Evolutionary conservation across 2,329 filamentous ascomycete genomes (phyloP).

Genomic region (Thielaviopsis punctulata): DNA sequence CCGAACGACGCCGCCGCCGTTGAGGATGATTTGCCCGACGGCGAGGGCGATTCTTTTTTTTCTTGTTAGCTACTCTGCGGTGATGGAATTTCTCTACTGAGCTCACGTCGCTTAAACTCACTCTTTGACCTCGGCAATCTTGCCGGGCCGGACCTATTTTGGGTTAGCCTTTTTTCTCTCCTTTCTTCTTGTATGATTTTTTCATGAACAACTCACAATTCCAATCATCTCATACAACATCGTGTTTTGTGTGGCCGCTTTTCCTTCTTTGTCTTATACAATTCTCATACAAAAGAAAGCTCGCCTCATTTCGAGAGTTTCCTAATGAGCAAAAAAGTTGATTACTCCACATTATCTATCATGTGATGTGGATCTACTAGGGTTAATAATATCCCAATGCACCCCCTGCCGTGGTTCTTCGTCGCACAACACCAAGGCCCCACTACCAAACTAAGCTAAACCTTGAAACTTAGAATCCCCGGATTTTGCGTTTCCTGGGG

Average conservation of each 20-base stretch:
- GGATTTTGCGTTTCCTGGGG: no score
- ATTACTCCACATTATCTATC: no score
- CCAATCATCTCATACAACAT: conserved; percentile 99
- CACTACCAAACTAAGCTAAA: no score
- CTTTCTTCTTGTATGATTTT: conserved; percentile 6
- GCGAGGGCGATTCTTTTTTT: conserved; percentile 73
- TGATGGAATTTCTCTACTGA: background rate
- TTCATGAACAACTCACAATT: conserved; percentile 47
- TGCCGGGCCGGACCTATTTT: conserved; percentile 73
- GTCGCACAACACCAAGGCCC: no score
- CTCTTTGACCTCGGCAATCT: conserved; percentile 86
- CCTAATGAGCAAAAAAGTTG: no score
- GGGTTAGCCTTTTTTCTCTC: background rate
- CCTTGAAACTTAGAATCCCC: no score
- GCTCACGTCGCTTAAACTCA: conserved; percentile 29
- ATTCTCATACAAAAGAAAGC: no score
- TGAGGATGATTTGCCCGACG: conserved; percentile 66
- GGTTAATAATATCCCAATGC: no score
- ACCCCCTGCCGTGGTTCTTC: no score
- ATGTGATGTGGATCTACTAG: no score
- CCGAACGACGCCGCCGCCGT: conserved; percentile 73
- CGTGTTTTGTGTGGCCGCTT: conserved; percentile 20
- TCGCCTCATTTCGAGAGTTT: no score
- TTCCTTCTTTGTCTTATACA: no score
- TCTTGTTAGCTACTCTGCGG: background rate